Percentiles rank a stretch among this genome's conserved stretches.
These are phyloP conservation scores for Chrysoporthe cubensis DNA, from an alignment of 2,329 filamentous ascomycete species.

Conservation along the genomic window DNA sequence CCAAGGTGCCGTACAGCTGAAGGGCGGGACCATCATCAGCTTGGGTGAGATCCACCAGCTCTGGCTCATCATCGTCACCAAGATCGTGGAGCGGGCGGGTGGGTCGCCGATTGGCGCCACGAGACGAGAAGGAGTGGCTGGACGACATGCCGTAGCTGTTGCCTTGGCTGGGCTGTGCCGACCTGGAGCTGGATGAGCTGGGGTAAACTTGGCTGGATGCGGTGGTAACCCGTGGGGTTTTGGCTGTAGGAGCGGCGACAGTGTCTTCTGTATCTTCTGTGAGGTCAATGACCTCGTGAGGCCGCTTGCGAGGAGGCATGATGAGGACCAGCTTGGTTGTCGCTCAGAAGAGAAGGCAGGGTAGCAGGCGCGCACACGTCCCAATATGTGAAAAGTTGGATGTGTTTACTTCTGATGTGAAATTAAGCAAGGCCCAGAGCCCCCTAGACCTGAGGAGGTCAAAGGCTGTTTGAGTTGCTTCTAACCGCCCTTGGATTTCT, in stretches of 20 bases:
- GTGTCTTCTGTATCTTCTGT: slow-evolving; percentile 46
- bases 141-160: slow-evolving; percentile 9
- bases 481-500: neutral
- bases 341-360: neutral
- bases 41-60: slow-evolving; percentile 50
- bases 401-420: neutral
- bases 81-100: neutral
- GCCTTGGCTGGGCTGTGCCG: slow-evolving; percentile 10
- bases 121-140: neutral
- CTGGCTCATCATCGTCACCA: slow-evolving; percentile 42
- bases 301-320: slow-evolving; percentile 41
- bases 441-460: neutral
- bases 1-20: slow-evolving; percentile 53
- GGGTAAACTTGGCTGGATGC: slow-evolving; percentile 26
- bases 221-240: slow-evolving; percentile 32
- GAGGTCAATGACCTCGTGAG: slow-evolving; percentile 45
- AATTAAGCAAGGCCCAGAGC: neutral
- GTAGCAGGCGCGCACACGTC: neutral
- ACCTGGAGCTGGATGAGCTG: neutral
- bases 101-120: slow-evolving; percentile 7
- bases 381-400: neutral
- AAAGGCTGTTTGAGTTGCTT: too few relatives aligned
- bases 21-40: slow-evolving; percentile 43
- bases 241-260: slow-evolving; percentile 17
- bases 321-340: neutral